Evolutionary conservation across 2,329 filamentous ascomycete species (phyloP).

Genomic region (Apiospora malaysiana): DNA sequence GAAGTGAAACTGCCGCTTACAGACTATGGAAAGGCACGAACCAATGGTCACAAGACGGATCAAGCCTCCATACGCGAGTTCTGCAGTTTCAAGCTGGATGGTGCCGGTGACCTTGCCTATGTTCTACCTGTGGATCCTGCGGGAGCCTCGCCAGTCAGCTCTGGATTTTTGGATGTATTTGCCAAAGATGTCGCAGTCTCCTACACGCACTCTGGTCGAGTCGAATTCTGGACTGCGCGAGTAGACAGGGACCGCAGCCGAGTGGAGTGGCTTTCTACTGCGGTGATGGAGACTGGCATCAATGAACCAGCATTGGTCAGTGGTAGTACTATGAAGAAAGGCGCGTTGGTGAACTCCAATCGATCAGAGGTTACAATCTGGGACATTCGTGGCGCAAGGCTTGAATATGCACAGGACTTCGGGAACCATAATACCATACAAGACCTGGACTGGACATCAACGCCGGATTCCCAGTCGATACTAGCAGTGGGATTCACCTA

Average conservation of each 20-base stretch:
- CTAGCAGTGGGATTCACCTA: conserved; percentile 93
- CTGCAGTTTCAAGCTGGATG: conserved; percentile 72
- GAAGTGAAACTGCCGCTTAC: conserved; percentile 68
- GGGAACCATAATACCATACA: conserved; percentile 75
- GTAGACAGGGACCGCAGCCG: conserved; percentile 64
- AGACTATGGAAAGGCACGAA: conserved; percentile 30
- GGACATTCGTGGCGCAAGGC: conserved; percentile 81
- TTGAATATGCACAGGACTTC: conserved; percentile 82
- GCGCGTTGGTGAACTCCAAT: conserved; percentile 77
- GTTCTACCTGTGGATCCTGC: conserved; percentile 87
- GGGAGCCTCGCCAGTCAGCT: conserved; percentile 71
- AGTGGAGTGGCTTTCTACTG: conserved; percentile 84
- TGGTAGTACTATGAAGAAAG: conserved; percentile 85
- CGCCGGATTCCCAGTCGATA: conserved; percentile 86
- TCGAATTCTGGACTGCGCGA: conserved; percentile 86
- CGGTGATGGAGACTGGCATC: conserved; percentile 80
- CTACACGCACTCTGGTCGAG: conserved; percentile 74
- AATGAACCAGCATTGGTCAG: conserved; percentile 77
- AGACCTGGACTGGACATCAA: conserved; percentile 93
- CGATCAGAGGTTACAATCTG: conserved; percentile 85
- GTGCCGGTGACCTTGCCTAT: conserved; percentile 63
- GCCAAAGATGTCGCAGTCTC: conserved; percentile 86
- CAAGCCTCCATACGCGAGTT: conserved; percentile 64
- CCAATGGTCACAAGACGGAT: conserved; percentile 41
- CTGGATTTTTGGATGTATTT: conserved; percentile 85